Evolutionary conservation across 2,329 filamentous ascomycete species (phyloP).

Genomic region (Aspergillus pseudonomiae): DNA sequence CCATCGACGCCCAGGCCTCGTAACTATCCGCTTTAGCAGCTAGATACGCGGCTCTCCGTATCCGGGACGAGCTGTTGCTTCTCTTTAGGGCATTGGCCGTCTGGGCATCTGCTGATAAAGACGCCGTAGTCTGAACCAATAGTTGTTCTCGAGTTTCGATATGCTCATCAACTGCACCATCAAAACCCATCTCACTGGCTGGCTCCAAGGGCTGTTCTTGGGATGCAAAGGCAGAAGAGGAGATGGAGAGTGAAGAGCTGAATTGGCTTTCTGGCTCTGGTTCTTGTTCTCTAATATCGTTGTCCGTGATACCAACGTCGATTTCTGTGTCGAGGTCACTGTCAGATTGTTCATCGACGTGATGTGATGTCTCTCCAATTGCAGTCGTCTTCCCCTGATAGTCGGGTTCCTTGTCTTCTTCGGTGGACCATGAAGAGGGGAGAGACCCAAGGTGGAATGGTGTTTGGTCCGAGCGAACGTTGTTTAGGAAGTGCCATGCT

Average conservation of each 20-base stretch:
- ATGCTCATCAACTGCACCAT: background rate
- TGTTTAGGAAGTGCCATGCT: constrained; percentile 30
- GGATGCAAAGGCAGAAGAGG: constrained; percentile 31
- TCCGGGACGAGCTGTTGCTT: constrained; percentile 23
- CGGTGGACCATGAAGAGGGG: constrained; percentile 30
- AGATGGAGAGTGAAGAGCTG: constrained; percentile 27
- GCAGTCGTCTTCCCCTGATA: background rate
- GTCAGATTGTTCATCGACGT: background rate
- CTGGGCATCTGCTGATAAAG: background rate
- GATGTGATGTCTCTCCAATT: background rate
- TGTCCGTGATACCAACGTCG: background rate
- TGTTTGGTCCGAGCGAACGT: constrained; percentile 18
- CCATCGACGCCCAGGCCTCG: constrained; percentile 45
- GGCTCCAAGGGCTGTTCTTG: constrained; percentile 11
- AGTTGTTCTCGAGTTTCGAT: background rate
- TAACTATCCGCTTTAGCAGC: constrained; percentile 47
- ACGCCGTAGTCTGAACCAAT: background rate
- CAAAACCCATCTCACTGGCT: background rate
- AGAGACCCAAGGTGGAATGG: constrained; percentile 31
- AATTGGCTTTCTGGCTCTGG: constrained; percentile 10
- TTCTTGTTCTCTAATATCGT: background rate
- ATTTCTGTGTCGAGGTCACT: background rate
- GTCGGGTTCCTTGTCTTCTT: constrained; percentile 12
- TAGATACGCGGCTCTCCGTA: constrained; percentile 41
- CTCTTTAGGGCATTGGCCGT: background rate